Evolutionary conservation across 208 protist species (phyloP), one percentile per base, ranked within the genome.

Genomic region (Angomonas deanei): DNA sequence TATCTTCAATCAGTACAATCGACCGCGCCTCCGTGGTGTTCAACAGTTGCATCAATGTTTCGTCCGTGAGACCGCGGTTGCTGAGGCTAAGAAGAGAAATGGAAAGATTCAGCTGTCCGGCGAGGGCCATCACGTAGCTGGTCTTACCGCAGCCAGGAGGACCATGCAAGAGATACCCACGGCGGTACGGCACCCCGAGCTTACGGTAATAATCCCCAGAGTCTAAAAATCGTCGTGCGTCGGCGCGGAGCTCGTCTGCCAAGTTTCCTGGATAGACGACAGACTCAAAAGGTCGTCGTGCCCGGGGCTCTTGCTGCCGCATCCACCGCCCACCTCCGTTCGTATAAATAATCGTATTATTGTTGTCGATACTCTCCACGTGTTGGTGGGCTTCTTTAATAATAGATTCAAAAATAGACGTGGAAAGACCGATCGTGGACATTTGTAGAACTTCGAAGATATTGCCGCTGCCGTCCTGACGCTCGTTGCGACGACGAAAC

Each of bases 121-220:
- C 97, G 1, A 99, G 70, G 13, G 93, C 95, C 64, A 88, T 85
- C 13, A 98, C 90, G 61, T 94, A 92, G 26, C 84, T 93, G 19
- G 88, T 93, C 71, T 98, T 99, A 30, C 97, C 97, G 53, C 91
- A 94, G 3, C 97, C 97, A 3, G 97, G 97, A 21, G 94, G 94
- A 0, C 97, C 97, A 72, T 98, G 89, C 15, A 99, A 70, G 5
- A 99, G 74, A 68, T 97, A 97, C n/a, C 94, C 94, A 30, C 97
- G 80, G 38, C 97, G 85, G 78, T 98, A 98, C 11, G 96, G 93
- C 31, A 99, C 93, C 19, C 96, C 97, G 13, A 95, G 81, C 21
- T 91, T 66, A 11, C 81, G 68, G 80, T 98, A 99, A 74, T 96
- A 98, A 6, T 80, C 52, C 17, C 69, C 71, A 19, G 81, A 88